Base-by-base conservation (phyloP, 2,329 filamentous ascomycete genomes). In the Paecilomyces formosus region DNA sequence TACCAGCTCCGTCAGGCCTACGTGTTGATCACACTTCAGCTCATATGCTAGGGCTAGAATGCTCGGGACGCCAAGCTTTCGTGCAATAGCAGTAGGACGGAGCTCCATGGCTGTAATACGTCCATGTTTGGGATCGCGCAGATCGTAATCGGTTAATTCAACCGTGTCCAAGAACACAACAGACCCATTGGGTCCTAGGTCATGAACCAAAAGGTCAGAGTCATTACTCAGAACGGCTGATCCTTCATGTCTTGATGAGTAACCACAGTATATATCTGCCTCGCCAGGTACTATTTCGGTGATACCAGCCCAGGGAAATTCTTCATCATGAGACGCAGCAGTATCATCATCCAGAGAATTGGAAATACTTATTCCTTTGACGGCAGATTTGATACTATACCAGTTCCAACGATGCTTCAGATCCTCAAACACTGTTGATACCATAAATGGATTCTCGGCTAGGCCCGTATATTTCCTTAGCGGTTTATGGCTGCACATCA, bases 201-300 rank as follows among this genome's bases (percentile, higher is more conserved):
- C 82, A 68, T 92, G 87, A 0, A 93, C 80, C 0, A 96, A 77
- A 8, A 97, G 79, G 68, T 97, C 93, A 0, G 92, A 95, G 67
- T 97, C 93, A n/a, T 85, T 87, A 0, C 91, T 95, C 6, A 97
- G 74, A 28, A 86, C 77, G 13, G 91, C 81, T 1, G 79, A 76
- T 0, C 83, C 84, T 30, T 78, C 68, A 2, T 76, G 62, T n/a
- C 78, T 79, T 6, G 89, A 80, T 56, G 85, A 79, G 13, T 80
- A 74, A 2, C 90, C 91, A 70, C 92, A 96, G 74, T 85, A 94
- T 24, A 80, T 74, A 69, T 97, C 93, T 1, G 93, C 93, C 74
- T 97, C 93, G 0, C 89, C 92, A 0, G 90, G 86, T 0, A 96
- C 87, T 12, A 94, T 79, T 24, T 79, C 74, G 0, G 79, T 80